Evolutionary conservation across 768 basidiomycete genomes (phyloP), one percentile per base, ranked within the genome.

Genomic region (Suillus luteus): DNA sequence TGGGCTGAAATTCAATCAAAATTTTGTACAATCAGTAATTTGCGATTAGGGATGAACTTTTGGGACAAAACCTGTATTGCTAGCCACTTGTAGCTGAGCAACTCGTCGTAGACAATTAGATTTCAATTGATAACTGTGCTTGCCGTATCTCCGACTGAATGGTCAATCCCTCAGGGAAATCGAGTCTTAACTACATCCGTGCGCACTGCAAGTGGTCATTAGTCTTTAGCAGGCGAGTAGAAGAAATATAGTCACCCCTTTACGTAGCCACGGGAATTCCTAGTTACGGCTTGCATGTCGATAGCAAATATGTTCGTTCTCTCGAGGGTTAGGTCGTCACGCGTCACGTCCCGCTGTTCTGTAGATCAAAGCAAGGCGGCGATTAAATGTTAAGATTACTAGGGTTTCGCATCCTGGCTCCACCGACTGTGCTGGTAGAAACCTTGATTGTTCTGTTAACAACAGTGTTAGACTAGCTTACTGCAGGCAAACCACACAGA

Each of bases 1-100:
- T 87, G 68, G 86, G 73, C 19, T 70, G 59, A 55, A 54, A 58
- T 5, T 24, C 41, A 31, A 33, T 17, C 9, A 24, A 31, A 51
- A 12, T 31, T 9, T 52, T 52, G 51, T 35, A 38, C 24, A 9
- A 52, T 19, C 17, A 19, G 9, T 14, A 38, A 37, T 22, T 11
- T 35, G 33, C n/a, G 11, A 35, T n/a, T 55, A 55, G 14, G 2
- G 14, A 55, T 55, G 24, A 17, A 40, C 10, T 40, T 17, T 10
- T 15, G 4, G 22, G 38, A 40, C 22, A 38, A 55, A 17, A 5
- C 5, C 15, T 57, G 15, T 40, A 27, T 27, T n/a, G 51, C 5
- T 57, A 57, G 17, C 55, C 38, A 17, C 24, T 6, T 27, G 22
- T 17, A 40, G 38, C 55, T 17, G 15, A 19, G 10, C 24, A 11